Percentiles rank a stretch among this genome's conserved stretches.
Conservation (phyloP, 208 protist genomes). For the Balamuthia mandrillaris region DNA sequence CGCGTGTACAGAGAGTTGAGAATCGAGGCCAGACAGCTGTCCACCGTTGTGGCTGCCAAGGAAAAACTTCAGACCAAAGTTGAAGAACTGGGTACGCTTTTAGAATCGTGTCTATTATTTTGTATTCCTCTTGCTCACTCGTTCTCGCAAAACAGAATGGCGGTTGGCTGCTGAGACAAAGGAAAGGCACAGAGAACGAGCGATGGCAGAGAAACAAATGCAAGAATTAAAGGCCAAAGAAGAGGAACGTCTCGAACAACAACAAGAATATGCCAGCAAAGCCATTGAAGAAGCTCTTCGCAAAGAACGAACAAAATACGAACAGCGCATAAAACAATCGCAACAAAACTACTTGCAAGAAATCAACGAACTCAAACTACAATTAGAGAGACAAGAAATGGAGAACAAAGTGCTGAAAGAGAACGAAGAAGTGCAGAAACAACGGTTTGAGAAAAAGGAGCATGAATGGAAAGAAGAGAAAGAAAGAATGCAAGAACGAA, state of each 20-base stretch:
- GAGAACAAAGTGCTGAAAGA: neutral
- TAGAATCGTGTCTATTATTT: no score
- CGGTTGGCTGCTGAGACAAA: neutral
- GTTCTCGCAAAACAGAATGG: no score
- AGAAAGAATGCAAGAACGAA: neutral
- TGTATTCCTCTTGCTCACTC: no score
- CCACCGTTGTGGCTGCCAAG: constrained; percentile 23
- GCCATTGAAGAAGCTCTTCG: no score
- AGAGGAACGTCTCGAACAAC: neutral
- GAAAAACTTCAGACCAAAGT: constrained; percentile 14
- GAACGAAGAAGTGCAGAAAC: neutral
- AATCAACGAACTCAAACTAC: neutral
- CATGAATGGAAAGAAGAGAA: neutral
- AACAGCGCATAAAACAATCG: no score
- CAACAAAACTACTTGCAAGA: neutral
- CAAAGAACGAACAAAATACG: no score
- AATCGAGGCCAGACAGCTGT: neutral
- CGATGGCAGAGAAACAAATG: neutral
- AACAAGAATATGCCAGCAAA: no score
- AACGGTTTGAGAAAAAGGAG: neutral
- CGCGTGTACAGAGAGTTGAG: neutral
- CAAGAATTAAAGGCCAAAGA: neutral
- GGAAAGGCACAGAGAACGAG: neutral
- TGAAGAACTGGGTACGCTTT: no score
- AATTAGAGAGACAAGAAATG: neutral